Evolutionary conservation across 148 eudicot genomes (phyloP), one percentile per base, ranked within the genome.

Genomic region (Vaccinium macrocarpon): DNA sequence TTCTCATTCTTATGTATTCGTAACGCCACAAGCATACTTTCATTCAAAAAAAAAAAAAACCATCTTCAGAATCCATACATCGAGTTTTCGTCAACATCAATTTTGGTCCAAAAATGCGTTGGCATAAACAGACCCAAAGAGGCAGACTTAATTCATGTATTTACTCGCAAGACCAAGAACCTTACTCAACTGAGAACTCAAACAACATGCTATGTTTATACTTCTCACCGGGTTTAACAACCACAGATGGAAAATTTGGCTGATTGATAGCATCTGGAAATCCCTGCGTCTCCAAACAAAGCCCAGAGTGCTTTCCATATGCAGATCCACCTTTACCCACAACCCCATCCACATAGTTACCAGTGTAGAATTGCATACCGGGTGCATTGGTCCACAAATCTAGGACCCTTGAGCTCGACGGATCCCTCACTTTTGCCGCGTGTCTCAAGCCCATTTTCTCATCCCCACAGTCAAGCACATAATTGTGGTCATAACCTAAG

Each of bases 301-400:
- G 90, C 53, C 90, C 99, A 0, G 94, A 84, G 25, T 97, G 99
- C 83, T 97, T 95, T 16, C 83, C 88, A 51, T 97, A 97, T 5
- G 88, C 92, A 27, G 96, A 93, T 7, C 96, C 95, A 19, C 97
- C 97, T 93, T 95, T 97, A 14, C 99, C 99, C 38, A 82, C 81
- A n/a, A 97, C 82, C 7, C 99, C 98, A n/a, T 88, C 79, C 62
- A 95, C 96, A 85, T 92, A 97, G 68, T 97, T 97, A 13, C 87
- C 98, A 1, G 98, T 95, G 84, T 97, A 97, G 80, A 97, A 95
- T 89, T 97, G 99, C 97, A 97, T 84, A 12, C 98, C 99, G 0
- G 98, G 99, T 6, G 92, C 96, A 88, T 88, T 90, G 14, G 98
- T 95, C 99, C 99, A 97, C 70, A 95, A 74, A 86, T 95, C 82